Evolutionary conservation across 2,329 filamentous ascomycete species (phyloP), one percentile per base, ranked within the genome.

Genomic region (Curvularia verruculosa): DNA sequence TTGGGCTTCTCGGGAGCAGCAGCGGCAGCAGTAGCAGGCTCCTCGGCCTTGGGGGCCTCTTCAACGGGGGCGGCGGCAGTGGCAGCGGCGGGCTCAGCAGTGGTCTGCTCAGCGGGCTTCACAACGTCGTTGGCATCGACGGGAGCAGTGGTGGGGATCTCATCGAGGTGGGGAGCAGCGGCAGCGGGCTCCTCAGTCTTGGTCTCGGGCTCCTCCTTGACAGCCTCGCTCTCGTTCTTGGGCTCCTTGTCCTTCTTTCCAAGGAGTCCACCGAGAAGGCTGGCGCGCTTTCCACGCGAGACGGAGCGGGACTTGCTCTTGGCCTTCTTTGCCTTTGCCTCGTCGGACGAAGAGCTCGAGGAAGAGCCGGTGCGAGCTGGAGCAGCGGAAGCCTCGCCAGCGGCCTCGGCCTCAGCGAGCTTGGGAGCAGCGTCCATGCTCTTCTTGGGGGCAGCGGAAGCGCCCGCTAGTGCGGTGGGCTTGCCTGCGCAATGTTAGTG

Each of bases 301-400:
- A 79, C 80, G 44, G 82, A 85, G 68, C 86, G 85, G 78, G 84
- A 85, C 81, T 87, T 87, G 75, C 78, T 77, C 74, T 83, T 80
- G 59, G 77, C 75, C 64, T 76, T 75, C 68, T 73, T 75, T 69
- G 74, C 73, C 73, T 83, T 81, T 59, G 80, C 75, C 59, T 82
- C 79, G 57, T 82, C 81, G 23, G 77, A 78, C 36, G 78, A 78
- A 50, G 70, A 73, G 65, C 73, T 75, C 61, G 73, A 74, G 12
- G 75, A 76, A 43, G 75, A 77, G 49, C 74, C 76, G 66, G 72
- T 64, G 54, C 78, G 76, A 51, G 73, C 73, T 24, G 73, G 63
- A 23, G 64, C 67, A 36, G 64, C 54, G 40, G 58, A 59, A 28
- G 59, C 21, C 36, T 57, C 64, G 46, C 64, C 70, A 44, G 63